Base-by-base conservation (phyloP, 2,329 filamentous ascomycete genomes). In the Alternaria longipes region DNA sequence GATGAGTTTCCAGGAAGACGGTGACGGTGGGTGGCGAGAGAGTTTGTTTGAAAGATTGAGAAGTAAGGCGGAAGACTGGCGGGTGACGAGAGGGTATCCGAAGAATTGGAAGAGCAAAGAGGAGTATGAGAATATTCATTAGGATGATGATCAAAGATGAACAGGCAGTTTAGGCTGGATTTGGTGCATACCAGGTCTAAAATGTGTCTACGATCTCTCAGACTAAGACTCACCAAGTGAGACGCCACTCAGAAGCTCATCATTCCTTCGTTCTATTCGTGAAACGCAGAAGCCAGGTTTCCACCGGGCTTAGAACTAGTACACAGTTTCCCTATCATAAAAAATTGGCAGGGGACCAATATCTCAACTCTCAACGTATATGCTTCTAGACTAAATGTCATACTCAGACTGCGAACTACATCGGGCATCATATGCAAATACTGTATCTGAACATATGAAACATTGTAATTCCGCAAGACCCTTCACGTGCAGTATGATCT, bases 11-110 rank as follows among this genome's bases (percentile, higher is more conserved):
- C 51, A 56, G 24, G 60, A 75, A 7, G 80, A 84, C 63, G 72
- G 75, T 5, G 54, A 71, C 9, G 80, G 78, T 1, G 80, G 81
- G 0, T 84, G 82, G 82, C 71, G 83, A 40, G 76, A 81, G 36
- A 62, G 52, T 0, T 60, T 82, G 41, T 58, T 79, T 1, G 56
- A 74, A 26, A 64, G 63, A 0, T 66, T 79, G 2, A 73, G 77
- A 62, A 62, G 64, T n/a, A 78, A 79, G 12, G 69, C 69, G 0
- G 80, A 82, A 52, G 60, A 73, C 8, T 82, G 76, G 73, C 77
- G 81, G 58, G 53, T 71, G 0, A 54, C 60, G 9, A 71, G 74
- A 26, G 71, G 67, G 1, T 79, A 79, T 46, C 76, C 74, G 2
- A 79, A 78, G 64, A 74, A 64, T 52, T 79, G 76, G 74, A 66